Base-by-base conservation (phyloP, 2,329 filamentous ascomycete species). In the Graphiopsis chlorocephala region DNA sequence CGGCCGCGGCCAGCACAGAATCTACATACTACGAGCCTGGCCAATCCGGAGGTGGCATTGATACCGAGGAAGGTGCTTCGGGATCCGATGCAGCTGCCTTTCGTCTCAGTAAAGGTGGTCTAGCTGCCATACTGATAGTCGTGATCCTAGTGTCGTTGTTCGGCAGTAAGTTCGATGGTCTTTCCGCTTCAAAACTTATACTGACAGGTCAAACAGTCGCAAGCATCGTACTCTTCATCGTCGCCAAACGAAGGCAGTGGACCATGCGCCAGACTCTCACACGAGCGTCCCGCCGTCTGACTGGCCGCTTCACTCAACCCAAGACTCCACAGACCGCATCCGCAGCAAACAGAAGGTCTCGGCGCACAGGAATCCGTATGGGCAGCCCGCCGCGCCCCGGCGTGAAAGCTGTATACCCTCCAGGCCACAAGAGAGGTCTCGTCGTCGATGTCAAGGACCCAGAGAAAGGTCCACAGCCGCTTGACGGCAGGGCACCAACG, bases 161-260 rank as follows among this genome's bases (percentile, higher is more conserved):
- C 65, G 90, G 90, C 76, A 85, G 91, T 93, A 81, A 74, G 86
- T 77, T 23, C 23, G 38, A 25, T 26, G 15, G 33, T 42, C 15
- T 4, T n/a, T 52, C 12, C 33, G 17, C 10, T 31, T 4, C 20
- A 17, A 38, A 23, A 6, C n/a, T 15, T 20, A 20, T 14, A 45
- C 64, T 66, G n/a, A 61, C 64, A 48, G 52, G 52, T 26, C 11
- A 10, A n/a, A 29, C 68, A 90, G 90, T 88, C 67, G 83, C 82
- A 25, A 88, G 85, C 35, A 85, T 87, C 2, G 79, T 86, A 2
- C 85, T 95, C 29, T 96, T 90, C 80, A 92, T 89, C 76, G 76
- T 94, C 42, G 90, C 92, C 63, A 95, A 95, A 82, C 93, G 92
- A 80, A 86, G 88, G 55, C 90, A 93, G 77, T 95, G 92, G 92